Evolutionary conservation across 495 filamentous ascomycete genomes (phyloP), one percentile per base, ranked within the genome.

Genomic region (Saxophila tyrrhenica): DNA sequence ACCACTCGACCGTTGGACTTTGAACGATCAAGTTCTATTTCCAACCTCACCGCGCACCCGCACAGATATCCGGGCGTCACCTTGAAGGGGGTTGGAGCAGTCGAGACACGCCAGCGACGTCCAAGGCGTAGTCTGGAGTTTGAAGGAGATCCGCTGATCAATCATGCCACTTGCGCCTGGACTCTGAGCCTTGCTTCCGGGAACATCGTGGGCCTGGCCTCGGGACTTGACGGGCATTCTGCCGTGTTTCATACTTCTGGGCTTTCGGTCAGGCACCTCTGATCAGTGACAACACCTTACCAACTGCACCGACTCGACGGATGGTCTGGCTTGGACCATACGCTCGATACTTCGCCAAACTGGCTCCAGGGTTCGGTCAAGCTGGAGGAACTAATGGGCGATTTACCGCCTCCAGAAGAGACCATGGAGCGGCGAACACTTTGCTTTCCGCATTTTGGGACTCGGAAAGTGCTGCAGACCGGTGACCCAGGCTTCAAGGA

Each of bases 401-500:
- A n/a, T 17, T 5, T 17, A 21, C 7, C 41, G 41, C 41, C 19
- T 17, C 8, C 29, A 35, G 29, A 44, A 44, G 41, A 17, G 41
- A n/a, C 16, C 3, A 52, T 60, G 53, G 53, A 60, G 17, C 58
- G 58, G 3, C 54, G 25, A 22, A 50, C 35, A 9, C 50, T 57
- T 47, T 61, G 54, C 41, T 51, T 61, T 17, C 54, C 58, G 20
- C 29, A 44, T 19, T 23, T 13, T 38, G 58, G 58, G 22, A 54
- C 54, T 1, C 49, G 46, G 48, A 35, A 57, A 32, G 45, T 54
- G 10, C 13, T 57, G 19, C 54, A 57, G 24, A 2, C 44, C 44
- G 78, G 74, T 22, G 73, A 81, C 23, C 56, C 69, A 22, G 73
- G 74, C 25, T 79, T 79, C 61, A 66, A 68, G 52, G 62, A 74